Evolutionary conservation across 2,329 filamentous ascomycete species (phyloP).

Genomic region (Sporothrix luriei): DNA sequence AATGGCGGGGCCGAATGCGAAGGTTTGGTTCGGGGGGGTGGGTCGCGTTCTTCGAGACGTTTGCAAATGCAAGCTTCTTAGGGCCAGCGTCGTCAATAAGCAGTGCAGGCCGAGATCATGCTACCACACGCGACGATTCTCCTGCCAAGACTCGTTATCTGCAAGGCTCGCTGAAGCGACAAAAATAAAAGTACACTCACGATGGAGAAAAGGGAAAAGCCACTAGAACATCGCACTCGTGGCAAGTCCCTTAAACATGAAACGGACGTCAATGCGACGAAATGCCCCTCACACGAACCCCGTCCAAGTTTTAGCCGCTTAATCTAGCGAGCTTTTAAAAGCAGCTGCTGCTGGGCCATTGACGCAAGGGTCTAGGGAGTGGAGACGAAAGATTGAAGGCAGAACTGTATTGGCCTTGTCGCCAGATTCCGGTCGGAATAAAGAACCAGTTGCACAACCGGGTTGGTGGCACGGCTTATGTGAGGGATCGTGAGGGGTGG

Average conservation of each 20-base stretch:
- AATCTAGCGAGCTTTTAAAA: constrained; percentile 3
- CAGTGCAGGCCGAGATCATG: constrained; percentile 6
- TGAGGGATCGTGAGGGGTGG: not conserved
- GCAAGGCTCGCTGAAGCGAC: constrained; percentile 8
- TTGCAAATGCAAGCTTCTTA: not conserved
- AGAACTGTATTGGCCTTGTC: not conserved
- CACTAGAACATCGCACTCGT: not conserved
- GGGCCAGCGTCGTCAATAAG: not conserved
- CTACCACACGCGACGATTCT: not conserved
- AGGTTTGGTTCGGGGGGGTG: not conserved
- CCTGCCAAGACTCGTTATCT: constrained; percentile 27
- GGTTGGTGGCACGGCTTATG: not conserved
- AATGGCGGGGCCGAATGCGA: not conserved
- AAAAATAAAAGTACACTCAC: not conserved
- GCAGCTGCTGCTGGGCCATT: constrained; percentile 4
- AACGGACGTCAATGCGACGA: not conserved
- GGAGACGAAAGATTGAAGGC: not conserved
- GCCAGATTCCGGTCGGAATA: not conserved
- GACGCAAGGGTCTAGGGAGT: constrained; percentile 5
- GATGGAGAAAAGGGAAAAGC: not conserved
- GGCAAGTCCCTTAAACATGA: not conserved
- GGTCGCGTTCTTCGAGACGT: not conserved
- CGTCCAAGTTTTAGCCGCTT: constrained; percentile 29
- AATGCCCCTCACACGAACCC: constrained; percentile 2
- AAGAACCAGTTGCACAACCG: constrained; percentile 1